Evolutionary conservation across 2,329 filamentous ascomycete genomes (phyloP).

Genomic region (Xylariaceae sp.): DNA sequence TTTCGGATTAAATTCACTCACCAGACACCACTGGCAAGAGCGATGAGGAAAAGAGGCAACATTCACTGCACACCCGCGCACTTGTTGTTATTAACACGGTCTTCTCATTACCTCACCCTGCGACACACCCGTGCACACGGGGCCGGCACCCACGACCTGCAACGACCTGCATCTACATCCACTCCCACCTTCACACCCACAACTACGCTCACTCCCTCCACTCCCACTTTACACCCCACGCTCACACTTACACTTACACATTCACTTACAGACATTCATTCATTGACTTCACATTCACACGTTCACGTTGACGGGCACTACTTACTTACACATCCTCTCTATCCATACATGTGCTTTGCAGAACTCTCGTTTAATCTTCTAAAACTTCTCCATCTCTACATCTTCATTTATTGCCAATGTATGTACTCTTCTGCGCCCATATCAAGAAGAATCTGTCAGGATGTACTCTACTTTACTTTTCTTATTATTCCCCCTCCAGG

Average conservation of each 20-base stretch:
- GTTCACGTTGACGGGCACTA: not conserved
- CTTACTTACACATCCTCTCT: slow-evolving; percentile 3
- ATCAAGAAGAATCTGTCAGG: not conserved
- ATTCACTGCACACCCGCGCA: not conserved
- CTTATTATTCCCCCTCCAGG: not conserved
- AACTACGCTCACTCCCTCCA: no score
- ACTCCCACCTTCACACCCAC: no score
- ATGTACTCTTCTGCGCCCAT: not conserved
- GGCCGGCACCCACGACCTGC: not conserved
- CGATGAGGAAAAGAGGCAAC: not conserved
- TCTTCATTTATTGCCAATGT: slow-evolving; percentile 6
- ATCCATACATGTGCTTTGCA: slow-evolving; percentile 1
- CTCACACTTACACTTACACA: slow-evolving; percentile 8
- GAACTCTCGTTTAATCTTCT: slow-evolving; percentile 4
- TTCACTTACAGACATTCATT: not conserved
- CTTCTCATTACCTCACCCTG: not conserved
- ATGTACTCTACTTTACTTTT: not conserved
- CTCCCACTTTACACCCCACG: no score
- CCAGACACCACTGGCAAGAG: not conserved
- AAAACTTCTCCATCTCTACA: slow-evolving; percentile 4
- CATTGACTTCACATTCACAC: not conserved
- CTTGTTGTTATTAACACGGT: not conserved
- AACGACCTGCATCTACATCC: no score
- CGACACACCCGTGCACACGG: not conserved
- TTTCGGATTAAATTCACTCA: slow-evolving; percentile 4